These are phyloP conservation scores for Monosporascus ibericus DNA, from an alignment of 2,329 filamentous ascomycete genomes.

Conservation along the genomic window DNA sequence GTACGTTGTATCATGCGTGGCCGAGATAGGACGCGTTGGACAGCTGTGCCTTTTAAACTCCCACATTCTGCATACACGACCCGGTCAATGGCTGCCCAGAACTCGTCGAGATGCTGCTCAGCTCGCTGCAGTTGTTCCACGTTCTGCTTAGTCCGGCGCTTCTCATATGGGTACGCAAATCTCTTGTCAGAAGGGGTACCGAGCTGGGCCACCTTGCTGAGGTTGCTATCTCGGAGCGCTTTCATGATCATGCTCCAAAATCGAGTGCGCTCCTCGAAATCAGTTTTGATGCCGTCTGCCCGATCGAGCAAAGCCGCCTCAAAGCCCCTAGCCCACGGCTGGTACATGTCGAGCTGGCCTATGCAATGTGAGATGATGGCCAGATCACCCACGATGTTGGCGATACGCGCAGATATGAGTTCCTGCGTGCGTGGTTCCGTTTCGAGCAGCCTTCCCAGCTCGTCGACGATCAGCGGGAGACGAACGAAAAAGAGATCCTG, in stretches of 20 bases:
- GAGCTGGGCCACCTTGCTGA: constrained; percentile 11
- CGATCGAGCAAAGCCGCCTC: constrained; percentile 21
- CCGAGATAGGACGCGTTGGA: constrained; percentile 25
- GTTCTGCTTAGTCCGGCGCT: constrained; percentile 14
- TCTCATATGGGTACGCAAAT: constrained; percentile 34
- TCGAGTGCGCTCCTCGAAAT: constrained; percentile 13
- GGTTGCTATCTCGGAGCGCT: constrained; percentile 10
- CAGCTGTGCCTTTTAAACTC: constrained; percentile 19
- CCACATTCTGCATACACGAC: constrained; percentile 11
- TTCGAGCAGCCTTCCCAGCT: constrained; percentile 39
- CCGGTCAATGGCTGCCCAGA: constrained; percentile 13
- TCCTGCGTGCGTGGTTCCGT: constrained; percentile 27
- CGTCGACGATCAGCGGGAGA: constrained; percentile 36
- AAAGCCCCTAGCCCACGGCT: constrained; percentile 41
- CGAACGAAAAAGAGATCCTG: constrained; percentile 24
- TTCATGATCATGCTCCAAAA: constrained; percentile 8
- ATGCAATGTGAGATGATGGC: constrained; percentile 38
- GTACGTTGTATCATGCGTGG: constrained; percentile 39
- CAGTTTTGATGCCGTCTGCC: constrained; percentile 19
- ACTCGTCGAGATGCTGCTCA: constrained; percentile 16
- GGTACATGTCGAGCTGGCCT: constrained; percentile 38
- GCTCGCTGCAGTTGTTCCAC: constrained; percentile 13
- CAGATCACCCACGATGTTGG: constrained; percentile 34
- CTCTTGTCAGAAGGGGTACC: constrained; percentile 29
- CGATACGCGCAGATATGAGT: constrained; percentile 32